Percentiles rank a stretch among this genome's conserved stretches.
phyloP scores from a whole-genome alignment of 176 grass and related monocot species.

The Rhipidocladum racemiflorum region DNA sequence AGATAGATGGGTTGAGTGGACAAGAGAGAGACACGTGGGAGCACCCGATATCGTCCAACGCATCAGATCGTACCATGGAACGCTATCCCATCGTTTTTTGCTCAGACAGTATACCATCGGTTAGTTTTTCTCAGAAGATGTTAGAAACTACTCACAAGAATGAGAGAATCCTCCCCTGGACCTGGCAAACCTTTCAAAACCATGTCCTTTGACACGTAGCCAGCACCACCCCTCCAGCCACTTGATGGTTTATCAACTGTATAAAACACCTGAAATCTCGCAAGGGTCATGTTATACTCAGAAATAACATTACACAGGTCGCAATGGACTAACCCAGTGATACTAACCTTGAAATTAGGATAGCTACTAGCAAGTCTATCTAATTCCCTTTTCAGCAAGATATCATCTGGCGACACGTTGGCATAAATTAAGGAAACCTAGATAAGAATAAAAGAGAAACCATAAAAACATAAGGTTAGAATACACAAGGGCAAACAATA shows the following conservation, averaged over 20 bases:
- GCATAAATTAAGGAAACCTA: constrained; percentile 97
- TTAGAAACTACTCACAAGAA: constrained; percentile 65
- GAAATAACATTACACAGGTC: neutral
- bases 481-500: neutral
- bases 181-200: constrained; percentile 84
- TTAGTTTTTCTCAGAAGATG: neutral
- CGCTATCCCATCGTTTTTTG: no score
- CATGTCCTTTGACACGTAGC: constrained; percentile 82
- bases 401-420: constrained; percentile 89
- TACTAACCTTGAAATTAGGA: constrained; percentile 95
- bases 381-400: constrained; percentile 85
- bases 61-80: no score
- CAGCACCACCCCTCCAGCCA: constrained; percentile 75
- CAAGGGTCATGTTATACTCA: neutral
- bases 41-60: no score
- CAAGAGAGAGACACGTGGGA: no score
- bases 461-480: constrained; percentile 18
- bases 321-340: neutral
- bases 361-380: constrained; percentile 82
- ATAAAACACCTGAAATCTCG: constrained; percentile 74
- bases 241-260: constrained; percentile 85
- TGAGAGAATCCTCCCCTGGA: constrained; percentile 59
- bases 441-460: constrained; percentile 24
- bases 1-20: no score
- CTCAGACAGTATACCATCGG: no score